Base-by-base conservation (phyloP, 192 early-diverging fungal species). In the Kickxella alabastrina region DNA sequence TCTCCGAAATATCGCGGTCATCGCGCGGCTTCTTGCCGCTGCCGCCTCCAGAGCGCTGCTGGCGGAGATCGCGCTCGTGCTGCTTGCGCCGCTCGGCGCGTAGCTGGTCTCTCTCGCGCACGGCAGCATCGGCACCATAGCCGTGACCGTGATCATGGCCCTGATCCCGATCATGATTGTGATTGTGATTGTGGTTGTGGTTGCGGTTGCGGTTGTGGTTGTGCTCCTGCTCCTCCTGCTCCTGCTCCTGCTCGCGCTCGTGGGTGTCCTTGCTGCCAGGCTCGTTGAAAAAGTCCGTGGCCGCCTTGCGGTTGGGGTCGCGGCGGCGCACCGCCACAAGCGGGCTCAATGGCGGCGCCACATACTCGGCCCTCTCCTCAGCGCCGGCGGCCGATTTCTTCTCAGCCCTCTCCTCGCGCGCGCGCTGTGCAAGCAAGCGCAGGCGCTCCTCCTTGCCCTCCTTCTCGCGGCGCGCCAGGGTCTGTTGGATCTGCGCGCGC, bases 1-100 rank as follows among this genome's bases (percentile, higher is more conserved):
- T 98, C 77, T 99, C 97, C 0, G 95, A 98, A 47, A 99, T 92
- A 79, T 99, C 97, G 62, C 97, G 85, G 2, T 85, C 84, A 59
- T 88, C 82, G 13, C 64, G 62, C 53, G 48, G 43, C 24, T 85
- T 74, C 61, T 90, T 90, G 17, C 89, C 90, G 62, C 87, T 89
- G 22, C 88, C 82, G 53, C 90, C 93, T 10, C n/a, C n/a, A n/a
- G n/a, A n/a, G 83, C 76, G 13, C 91, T 93, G 89, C 79, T 91
- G 84, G 18, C 95, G 85, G 53, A 85, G 53, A 51, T 94, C 90
- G 37, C 91, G 83, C 56, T 95, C 91, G 31, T 89, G 83, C 63
- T 97, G 83, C 59, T 85, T 87, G 52, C 86, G 83, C 49, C 83
- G 77, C 54, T 95, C 92, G 27, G 81, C 81, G 32, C 97, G 82